Base-by-base conservation (phyloP, 768 basidiomycete genomes). In the Calocera cornea region DNA sequence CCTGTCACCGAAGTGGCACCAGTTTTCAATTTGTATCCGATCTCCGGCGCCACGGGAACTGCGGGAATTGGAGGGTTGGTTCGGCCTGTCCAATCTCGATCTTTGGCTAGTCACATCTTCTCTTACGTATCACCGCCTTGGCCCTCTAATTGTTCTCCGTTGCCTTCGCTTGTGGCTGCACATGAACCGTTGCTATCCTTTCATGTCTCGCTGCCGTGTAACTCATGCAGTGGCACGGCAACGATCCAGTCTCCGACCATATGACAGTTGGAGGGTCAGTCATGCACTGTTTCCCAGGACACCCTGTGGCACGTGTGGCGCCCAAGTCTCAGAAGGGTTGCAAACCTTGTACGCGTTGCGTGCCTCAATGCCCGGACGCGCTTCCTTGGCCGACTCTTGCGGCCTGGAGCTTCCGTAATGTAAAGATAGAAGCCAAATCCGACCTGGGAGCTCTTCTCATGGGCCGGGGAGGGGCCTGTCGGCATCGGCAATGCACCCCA, bases 351-450 rank as follows among this genome's bases (percentile, higher is more conserved):
- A 33, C 54, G 54, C 54, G 54, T 60, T 33, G 14, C 22, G 54
- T 60, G 54, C 54, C 54, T 60, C 54, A 33, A 60, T 19, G 14
- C 54, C 14, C 27, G 31, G 54, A 27, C 16, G 16, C 22, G 14
- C 16, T 33, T 33, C 54, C 54, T 60, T 60, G 27, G 54, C 54
- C 27, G 44, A 5, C 3, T 8, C 44, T 19, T 47, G 36, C 44
- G 5, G 54, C 54, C 27, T 60, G 54, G 54, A 60, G 54, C 54
- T 60, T 60, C 54, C 54, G 54, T 60, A 60, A 60, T 60, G 27
- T 60, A 60, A 33, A 60, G 54, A 60, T 47, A 60, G 54, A 60
- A 60, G 54, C 54, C 31, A 60, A 60, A 16, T 60, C 14, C 14
- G 5, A 10, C 14, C 54, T 60, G 31, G 27, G 54, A 60, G 7